These are phyloP conservation scores for Mikania micrantha DNA, from an alignment of 129 eudicot genomes.

Conservation along the genomic window DNA sequence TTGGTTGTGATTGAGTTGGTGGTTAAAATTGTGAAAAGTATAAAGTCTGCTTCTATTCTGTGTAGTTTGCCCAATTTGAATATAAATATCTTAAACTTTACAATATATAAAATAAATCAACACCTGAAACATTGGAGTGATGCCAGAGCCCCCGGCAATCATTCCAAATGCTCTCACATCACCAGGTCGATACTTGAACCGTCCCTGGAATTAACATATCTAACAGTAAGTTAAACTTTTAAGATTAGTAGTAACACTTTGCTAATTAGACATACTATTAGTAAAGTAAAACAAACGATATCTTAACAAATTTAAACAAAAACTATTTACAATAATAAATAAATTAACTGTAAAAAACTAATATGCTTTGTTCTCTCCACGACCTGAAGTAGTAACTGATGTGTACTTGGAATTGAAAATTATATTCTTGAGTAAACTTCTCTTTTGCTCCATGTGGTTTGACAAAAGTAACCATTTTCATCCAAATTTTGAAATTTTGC, in stretches of 20 bases:
- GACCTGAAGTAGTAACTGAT: not conserved
- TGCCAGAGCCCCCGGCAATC: slow-evolving; percentile 69
- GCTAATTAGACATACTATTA: not conserved
- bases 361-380: not conserved
- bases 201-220: slow-evolving; percentile 30
- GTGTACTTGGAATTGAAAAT: not conserved
- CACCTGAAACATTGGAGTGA: slow-evolving; percentile 68
- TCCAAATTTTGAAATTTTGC: no score
- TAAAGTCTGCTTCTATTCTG: not conserved
- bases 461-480: no score
- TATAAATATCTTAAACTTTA: not conserved
- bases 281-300: not conserved
- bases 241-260: not conserved
- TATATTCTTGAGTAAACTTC: no score
- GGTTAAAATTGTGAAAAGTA: not conserved
- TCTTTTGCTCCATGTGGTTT: no score
- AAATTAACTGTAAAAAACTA: not conserved
- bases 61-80: not conserved
- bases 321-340: not conserved
- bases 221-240: not conserved
- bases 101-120: not conserved
- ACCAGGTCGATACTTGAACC: slow-evolving; percentile 48
- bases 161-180: slow-evolving; percentile 52
- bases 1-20: not conserved
- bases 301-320: not conserved